Evolutionary conservation across 2,329 filamentous ascomycete genomes (phyloP).

Genomic region (Berkeleyomyces basicola): DNA sequence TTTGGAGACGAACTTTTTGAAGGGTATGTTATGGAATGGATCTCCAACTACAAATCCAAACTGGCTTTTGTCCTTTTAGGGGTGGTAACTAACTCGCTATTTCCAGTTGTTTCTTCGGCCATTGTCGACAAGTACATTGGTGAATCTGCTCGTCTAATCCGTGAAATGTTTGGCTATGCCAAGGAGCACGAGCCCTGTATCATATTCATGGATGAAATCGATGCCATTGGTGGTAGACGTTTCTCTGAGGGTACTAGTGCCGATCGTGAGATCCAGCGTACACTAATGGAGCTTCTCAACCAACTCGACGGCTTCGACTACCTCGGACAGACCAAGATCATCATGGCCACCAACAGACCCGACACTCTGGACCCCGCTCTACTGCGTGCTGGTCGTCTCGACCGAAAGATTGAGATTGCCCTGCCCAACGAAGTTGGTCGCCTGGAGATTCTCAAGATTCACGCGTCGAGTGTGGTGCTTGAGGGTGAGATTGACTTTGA

Average conservation of each 20-base stretch:
- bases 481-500: conserved; percentile 98
- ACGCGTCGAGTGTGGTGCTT: conserved; percentile 67
- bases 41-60: background rate
- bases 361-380: conserved; percentile 91
- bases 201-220: conserved; percentile 99
- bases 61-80: background rate
- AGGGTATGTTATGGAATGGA: conserved; percentile 44
- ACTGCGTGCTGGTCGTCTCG: conserved; percentile 78
- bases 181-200: conserved; percentile 99
- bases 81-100: conserved; percentile 13
- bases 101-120: conserved; percentile 80
- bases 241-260: conserved; percentile 97
- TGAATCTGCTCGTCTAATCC: conserved; percentile 89
- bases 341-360: conserved; percentile 97
- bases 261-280: conserved; percentile 95
- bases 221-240: conserved; percentile 88
- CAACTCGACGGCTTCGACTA: conserved; percentile 99
- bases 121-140: conserved; percentile 99
- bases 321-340: conserved; percentile 98
- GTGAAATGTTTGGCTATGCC: conserved; percentile 99
- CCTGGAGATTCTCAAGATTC: conserved; percentile 96
- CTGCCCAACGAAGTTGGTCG: conserved; percentile 93
- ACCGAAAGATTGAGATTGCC: conserved; percentile 95
- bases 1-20: conserved; percentile 94
- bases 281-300: conserved; percentile 95